phyloP scores from a whole-genome alignment of 23 red algal genomes.

The Porphyridium purpureum region DNA sequence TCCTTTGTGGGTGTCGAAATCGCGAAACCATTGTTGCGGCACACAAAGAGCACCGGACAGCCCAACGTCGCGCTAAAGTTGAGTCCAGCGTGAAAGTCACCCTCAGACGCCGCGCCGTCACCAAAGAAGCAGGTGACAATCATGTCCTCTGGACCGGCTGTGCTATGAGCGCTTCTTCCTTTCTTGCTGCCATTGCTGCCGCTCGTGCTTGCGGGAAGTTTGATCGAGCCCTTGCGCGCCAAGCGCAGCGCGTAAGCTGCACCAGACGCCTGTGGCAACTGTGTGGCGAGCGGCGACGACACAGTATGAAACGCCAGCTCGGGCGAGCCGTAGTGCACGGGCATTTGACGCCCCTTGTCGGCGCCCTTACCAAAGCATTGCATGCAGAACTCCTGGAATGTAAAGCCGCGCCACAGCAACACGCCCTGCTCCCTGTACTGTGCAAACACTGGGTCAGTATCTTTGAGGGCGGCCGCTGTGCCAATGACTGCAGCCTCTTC shows the following conservation, averaged over 20 bases:
- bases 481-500: slow-evolving; percentile 49
- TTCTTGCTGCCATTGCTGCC: background rate
- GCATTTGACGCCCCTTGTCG: slow-evolving; percentile 34
- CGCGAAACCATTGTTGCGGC: slow-evolving; percentile 58
- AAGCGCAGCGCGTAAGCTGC: slow-evolving; percentile 32
- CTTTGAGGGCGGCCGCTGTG: slow-evolving; percentile 31
- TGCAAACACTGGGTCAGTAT: slow-evolving; percentile 30
- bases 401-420: slow-evolving; percentile 24
- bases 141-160: background rate
- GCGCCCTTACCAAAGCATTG: slow-evolving; percentile 30
- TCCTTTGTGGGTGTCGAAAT: slow-evolving; percentile 49
- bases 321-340: slow-evolving; percentile 30
- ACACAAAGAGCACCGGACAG: slow-evolving; percentile 36
- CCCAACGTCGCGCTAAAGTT: slow-evolving; percentile 42
- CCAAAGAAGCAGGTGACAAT: slow-evolving; percentile 58
- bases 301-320: slow-evolving; percentile 32
- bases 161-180: background rate
- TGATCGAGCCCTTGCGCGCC: background rate
- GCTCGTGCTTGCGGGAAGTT: background rate
- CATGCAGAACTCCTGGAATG: slow-evolving; percentile 14
- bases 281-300: slow-evolving; percentile 37
- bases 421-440: slow-evolving; percentile 61
- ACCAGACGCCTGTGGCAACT: slow-evolving; percentile 41
- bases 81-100: slow-evolving; percentile 47
- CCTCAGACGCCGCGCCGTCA: slow-evolving; percentile 50